Conservation (phyloP, 2,329 filamentous ascomycete species). For the Chaetomium strumarium region DNA sequence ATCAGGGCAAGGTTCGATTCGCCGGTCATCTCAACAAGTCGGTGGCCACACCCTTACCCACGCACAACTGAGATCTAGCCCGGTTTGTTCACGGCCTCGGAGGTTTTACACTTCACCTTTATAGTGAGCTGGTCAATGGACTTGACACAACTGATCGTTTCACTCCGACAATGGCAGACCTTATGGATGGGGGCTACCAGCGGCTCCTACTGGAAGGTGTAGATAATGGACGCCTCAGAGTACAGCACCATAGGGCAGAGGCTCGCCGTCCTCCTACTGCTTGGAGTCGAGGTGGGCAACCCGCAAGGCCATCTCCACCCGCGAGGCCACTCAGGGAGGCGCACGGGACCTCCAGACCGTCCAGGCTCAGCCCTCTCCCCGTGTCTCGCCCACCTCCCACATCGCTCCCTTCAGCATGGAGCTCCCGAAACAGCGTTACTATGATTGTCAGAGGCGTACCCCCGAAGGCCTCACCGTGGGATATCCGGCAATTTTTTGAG, state of each 20-base stretch:
- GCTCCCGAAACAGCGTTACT: slow-evolving; percentile 7
- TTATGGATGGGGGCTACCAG: not conserved
- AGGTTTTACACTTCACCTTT: too few species aligned
- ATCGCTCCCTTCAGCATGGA: slow-evolving; percentile 14
- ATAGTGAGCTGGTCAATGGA: too few species aligned
- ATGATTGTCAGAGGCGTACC: slow-evolving; percentile 34
- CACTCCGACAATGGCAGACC: slow-evolving; percentile 1
- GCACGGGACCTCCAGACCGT: not conserved
- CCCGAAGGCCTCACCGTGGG: slow-evolving; percentile 31
- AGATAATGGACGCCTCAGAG: slow-evolving; percentile 4
- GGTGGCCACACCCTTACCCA: too few species aligned
- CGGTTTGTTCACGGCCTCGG: too few species aligned
- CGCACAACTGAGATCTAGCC: too few species aligned
- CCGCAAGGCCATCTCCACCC: not conserved
- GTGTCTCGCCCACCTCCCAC: not conserved
- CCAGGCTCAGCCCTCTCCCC: not conserved
- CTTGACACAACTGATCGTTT: not conserved
- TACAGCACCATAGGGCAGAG: not conserved
- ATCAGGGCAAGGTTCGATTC: too few species aligned
- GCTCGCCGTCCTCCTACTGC: not conserved
- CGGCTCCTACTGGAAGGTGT: slow-evolving; percentile 5
- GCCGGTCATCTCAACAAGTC: too few species aligned
- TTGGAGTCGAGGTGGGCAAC: not conserved
- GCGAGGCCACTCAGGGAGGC: not conserved
- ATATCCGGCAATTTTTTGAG: slow-evolving; percentile 49